Percentiles rank a stretch among this genome's conserved stretches.
These are phyloP conservation scores for Agrostemma githago DNA, from an alignment of 148 eudicot genomes.

Conservation along the genomic window DNA sequence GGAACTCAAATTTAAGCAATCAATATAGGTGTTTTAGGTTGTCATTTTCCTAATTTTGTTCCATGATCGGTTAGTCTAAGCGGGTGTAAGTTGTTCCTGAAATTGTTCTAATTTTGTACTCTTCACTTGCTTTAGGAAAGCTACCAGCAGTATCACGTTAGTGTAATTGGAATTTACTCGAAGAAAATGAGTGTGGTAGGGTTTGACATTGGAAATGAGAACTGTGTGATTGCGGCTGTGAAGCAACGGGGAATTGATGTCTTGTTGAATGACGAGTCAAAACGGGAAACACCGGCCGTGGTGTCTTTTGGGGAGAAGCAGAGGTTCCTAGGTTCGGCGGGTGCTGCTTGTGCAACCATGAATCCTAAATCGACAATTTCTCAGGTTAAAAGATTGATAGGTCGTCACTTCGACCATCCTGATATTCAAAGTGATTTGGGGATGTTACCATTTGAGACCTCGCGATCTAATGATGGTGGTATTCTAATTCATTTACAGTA, in stretches of 20 bases:
- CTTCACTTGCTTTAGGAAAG: neutral
- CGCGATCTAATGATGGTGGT: constrained; percentile 65
- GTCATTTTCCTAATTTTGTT: too few species aligned
- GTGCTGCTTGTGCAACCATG: constrained; percentile 82
- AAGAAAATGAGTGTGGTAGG: constrained; percentile 72
- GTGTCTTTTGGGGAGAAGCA: constrained; percentile 89
- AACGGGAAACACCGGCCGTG: constrained; percentile 74
- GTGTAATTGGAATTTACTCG: neutral
- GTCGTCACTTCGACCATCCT: constrained; percentile 48
- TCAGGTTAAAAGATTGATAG: constrained; percentile 82
- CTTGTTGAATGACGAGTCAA: constrained; percentile 74
- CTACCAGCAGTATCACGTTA: neutral
- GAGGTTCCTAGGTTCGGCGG: constrained; percentile 76
- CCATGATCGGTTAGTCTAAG: too few species aligned
- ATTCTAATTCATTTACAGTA: constrained; percentile 62
- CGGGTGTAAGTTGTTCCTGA: neutral
- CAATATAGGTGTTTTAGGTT: neutral
- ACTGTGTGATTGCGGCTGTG: constrained; percentile 72
- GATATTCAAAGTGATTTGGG: constrained; percentile 58
- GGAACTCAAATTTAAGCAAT: too few species aligned
- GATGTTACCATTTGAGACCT: constrained; percentile 65
- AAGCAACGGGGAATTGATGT: constrained; percentile 81
- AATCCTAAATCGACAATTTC: constrained; percentile 83
- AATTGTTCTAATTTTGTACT: neutral
- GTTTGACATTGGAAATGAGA: constrained; percentile 88